Percentiles rank a stretch among this genome's conserved stretches.
Evolutionary conservation across 805 yeast species (phyloP).

Genomic region (Cyberlindnera misumaiensis): DNA sequence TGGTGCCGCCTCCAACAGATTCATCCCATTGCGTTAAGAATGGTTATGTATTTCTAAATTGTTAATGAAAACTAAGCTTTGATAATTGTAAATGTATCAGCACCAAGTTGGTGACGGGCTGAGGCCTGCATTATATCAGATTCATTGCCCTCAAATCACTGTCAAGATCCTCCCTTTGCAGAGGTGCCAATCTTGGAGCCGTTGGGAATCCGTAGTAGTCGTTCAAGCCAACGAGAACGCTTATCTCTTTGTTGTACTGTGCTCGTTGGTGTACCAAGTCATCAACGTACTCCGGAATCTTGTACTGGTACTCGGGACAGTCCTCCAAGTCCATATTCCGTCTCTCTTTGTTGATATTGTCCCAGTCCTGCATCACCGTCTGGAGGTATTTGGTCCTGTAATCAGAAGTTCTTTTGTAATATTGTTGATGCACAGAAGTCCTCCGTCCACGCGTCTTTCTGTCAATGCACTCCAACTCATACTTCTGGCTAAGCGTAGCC

Average conservation of each 20-base stretch:
- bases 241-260: conserved; percentile 60
- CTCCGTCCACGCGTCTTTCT: conserved; percentile 76
- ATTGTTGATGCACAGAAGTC: conserved; percentile 79
- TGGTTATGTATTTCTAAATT: conserved; percentile 13
- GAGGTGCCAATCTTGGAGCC: conserved; percentile 61
- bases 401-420: conserved; percentile 60
- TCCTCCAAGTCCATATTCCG: conserved; percentile 62
- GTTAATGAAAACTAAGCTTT: conserved; percentile 10
- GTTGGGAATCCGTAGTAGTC: conserved; percentile 74
- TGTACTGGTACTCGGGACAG: conserved; percentile 38
- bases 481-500: conserved; percentile 45
- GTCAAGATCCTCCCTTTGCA: conserved; percentile 63
- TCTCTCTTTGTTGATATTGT: conserved; percentile 83
- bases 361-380: conserved; percentile 82
- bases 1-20: conserved; percentile 66
- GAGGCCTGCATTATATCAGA: conserved; percentile 5
- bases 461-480: conserved; percentile 69
- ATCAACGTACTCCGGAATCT: conserved; percentile 34
- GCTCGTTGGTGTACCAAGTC: conserved; percentile 61
- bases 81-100: neutral
- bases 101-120: too few species aligned
- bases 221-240: conserved; percentile 60
- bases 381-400: conserved; percentile 56
- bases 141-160: conserved; percentile 64
- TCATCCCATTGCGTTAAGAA: conserved; percentile 61